Evolutionary conservation across 2,329 filamentous ascomycete genomes (phyloP).

Genomic region (Ophiostoma sp.): DNA sequence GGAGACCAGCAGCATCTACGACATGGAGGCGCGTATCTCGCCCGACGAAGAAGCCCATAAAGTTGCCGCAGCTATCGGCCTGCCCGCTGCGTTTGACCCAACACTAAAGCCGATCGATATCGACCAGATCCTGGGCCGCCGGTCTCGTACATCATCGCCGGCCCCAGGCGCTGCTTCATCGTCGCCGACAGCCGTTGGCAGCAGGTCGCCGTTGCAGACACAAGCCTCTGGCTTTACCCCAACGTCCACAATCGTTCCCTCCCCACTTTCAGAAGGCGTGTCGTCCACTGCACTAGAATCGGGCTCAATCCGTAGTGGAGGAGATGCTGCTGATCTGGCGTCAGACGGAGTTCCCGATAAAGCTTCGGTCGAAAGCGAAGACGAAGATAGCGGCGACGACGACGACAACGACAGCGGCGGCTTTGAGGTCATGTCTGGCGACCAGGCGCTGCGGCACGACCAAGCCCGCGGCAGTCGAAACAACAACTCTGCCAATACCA

Average conservation of each 20-base stretch:
- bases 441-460: conserved; percentile 36
- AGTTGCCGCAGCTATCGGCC: conserved; percentile 57
- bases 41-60: conserved; percentile 59
- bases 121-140: conserved; percentile 24
- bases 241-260: neutral
- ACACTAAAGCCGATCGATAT: conserved; percentile 53
- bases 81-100: conserved; percentile 58
- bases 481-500: neutral
- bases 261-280: neutral
- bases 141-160: conserved; percentile 24
- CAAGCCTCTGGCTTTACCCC: neutral
- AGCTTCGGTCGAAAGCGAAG: conserved; percentile 36
- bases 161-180: neutral
- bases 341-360: conserved; percentile 19
- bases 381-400: conserved; percentile 39
- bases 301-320: neutral
- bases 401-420: conserved; percentile 38
- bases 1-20: conserved; percentile 48
- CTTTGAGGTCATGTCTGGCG: conserved; percentile 38
- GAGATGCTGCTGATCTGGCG: conserved; percentile 21
- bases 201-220: neutral
- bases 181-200: neutral
- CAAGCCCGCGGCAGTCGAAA: neutral
- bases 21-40: conserved; percentile 50
- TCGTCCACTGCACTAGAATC: too few species aligned